Evolutionary conservation across 257 asterid species (phyloP), one percentile per base, ranked within the genome.

Genomic region (Gynochthodes officinalis): DNA sequence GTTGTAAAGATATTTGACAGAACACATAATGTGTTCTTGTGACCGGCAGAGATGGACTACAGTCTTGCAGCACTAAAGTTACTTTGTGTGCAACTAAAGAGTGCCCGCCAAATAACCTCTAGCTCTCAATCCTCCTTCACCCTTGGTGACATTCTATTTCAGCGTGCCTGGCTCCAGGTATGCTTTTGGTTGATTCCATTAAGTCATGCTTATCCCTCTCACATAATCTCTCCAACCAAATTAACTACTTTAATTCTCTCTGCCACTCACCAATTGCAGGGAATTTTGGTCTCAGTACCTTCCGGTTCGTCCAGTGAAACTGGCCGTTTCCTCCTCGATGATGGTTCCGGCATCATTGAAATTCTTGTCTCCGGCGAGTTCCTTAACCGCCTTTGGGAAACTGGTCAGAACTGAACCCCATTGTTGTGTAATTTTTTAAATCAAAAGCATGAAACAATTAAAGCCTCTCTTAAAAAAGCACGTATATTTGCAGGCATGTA

Each of bases 141-240:
- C 72, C 88, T 94, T 66, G 88, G 91, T 67, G 86, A 89, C 73
- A 84, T 94, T 80, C 97, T 89, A 75, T 94, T 91, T 86, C 99
- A 94, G 76, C 97, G 99, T 77, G 95, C 88, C 43, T 94, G 97
- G 97, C 58, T 94, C 50, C 99, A 94, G 95, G 98, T 89, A 30
- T 1, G 15, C 64, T 25, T 48, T 33, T 16, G 13, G 48, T n/a
- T 12, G 21, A 28, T 48, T 64, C 72, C 65, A n/a, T 27, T 21
- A 32, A 39, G n/a, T 11, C 42, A 48, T 32, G 28, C 52, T 11
- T 42, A 6, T 32, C 32, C 61, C 14, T 33, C 16, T 27, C 13
- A 2, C 2, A 19, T 9, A 1, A n/a, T 67, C n/a, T 27, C 32
- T 7, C 57, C 59, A 4, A 57, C 6, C 52, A 64, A 82, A 40